Conservation (phyloP, 164 flowering plant genomes). For the Houttuynia cordata region DNA sequence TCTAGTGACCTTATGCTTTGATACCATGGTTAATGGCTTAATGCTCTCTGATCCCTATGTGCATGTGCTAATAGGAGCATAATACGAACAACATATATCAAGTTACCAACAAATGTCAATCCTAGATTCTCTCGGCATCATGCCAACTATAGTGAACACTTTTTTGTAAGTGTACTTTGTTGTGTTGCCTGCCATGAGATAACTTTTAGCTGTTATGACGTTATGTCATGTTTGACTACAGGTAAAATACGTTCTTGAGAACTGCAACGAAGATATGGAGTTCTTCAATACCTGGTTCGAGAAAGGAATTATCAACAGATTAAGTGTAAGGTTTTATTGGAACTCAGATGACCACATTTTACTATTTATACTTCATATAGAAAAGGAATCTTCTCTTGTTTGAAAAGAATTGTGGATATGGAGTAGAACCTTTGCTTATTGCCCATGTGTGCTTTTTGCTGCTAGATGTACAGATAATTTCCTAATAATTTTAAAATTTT, state of each 20-base stretch:
- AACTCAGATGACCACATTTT: not conserved
- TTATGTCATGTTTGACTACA: slow-evolving; percentile 19
- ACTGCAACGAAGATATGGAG: slow-evolving; percentile 98
- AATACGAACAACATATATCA: too few relatives aligned
- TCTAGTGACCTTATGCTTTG: too few relatives aligned
- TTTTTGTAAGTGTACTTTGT: not conserved
- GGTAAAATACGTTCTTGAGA: slow-evolving; percentile 77
- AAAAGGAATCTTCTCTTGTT: too few relatives aligned
- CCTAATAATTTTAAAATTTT: not conserved
- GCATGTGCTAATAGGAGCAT: too few relatives aligned
- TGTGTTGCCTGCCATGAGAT: not conserved
- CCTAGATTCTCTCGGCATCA: too few relatives aligned
- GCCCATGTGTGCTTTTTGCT: not conserved
- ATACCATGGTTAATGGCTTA: too few relatives aligned
- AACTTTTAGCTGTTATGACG: not conserved
- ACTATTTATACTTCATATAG: too few relatives aligned
- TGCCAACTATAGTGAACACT: not conserved
- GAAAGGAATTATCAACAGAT: slow-evolving; percentile 78
- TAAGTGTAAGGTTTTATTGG: slow-evolving; percentile 48
- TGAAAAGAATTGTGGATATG: too few relatives aligned
- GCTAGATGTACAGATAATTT: not conserved
- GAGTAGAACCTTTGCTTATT: not conserved
- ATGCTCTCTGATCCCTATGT: too few relatives aligned
- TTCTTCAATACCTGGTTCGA: slow-evolving; percentile 95
- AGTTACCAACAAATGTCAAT: too few relatives aligned